phyloP scores from a whole-genome alignment of 306 rosid genomes.

The Alnus rubra region DNA sequence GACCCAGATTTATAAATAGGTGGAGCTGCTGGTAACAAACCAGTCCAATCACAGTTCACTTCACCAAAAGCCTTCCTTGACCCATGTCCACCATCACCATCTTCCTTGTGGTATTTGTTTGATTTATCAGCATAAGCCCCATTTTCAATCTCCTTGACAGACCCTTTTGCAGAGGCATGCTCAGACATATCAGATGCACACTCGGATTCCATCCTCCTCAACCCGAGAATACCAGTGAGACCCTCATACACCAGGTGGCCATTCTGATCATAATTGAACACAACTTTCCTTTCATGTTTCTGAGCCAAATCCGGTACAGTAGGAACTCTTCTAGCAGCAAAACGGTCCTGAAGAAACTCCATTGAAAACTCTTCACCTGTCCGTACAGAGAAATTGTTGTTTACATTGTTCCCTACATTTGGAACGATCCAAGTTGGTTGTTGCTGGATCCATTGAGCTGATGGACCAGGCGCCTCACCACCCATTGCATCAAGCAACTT shows the following conservation, averaged over 20 bases:
- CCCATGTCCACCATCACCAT: conserved; percentile 31
- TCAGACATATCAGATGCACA: conserved; percentile 50
- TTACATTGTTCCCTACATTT: conserved; percentile 33
- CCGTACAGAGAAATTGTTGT: conserved; percentile 33
- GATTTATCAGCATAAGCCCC: conserved; percentile 35
- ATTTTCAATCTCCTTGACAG: conserved; percentile 44
- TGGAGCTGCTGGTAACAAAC: conserved; percentile 19
- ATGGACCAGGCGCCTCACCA: conserved; percentile 38
- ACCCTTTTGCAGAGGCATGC: conserved; percentile 36
- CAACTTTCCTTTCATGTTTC: conserved; percentile 35
- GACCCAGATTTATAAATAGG: conserved; percentile 40
- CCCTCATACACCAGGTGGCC: conserved; percentile 49
- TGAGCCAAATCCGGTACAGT: conserved; percentile 26
- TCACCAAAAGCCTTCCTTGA: conserved; percentile 47
- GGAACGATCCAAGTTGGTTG: conserved; percentile 31
- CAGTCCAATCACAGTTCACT: conserved; percentile 39
- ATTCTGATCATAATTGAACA: conserved; percentile 37
- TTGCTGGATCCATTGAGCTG: conserved; percentile 37
- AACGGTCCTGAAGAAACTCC: conserved; percentile 46
- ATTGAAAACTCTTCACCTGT: conserved; percentile 41
- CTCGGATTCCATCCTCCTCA: conserved; percentile 62
- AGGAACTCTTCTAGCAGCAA: conserved; percentile 38
- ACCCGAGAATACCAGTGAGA: conserved; percentile 53
- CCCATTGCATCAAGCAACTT: conserved; percentile 37
- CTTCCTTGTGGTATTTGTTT: conserved; percentile 38